These are phyloP conservation scores for Lathyrus tuberosus DNA, from an alignment of 306 rosid species.

Conservation along the genomic window DNA sequence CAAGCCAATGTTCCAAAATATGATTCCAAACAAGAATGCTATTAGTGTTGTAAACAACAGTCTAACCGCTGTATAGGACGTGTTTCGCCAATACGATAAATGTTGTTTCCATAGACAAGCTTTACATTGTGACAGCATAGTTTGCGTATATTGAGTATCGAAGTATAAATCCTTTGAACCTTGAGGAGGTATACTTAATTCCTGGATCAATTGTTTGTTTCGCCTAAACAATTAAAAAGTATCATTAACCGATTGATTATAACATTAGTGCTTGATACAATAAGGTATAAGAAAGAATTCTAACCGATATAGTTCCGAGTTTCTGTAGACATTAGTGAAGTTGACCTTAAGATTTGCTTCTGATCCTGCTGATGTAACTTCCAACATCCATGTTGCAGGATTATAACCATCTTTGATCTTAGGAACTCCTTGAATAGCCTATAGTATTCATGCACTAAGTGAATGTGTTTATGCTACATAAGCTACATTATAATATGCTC, in stretches of 20 bases:
- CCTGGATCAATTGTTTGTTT: constrained; percentile 48
- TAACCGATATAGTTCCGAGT: constrained; percentile 49
- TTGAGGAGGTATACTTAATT: constrained; percentile 42
- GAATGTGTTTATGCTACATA: not conserved
- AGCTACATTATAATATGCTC: not conserved
- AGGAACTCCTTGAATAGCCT: constrained; percentile 78
- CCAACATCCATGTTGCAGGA: constrained; percentile 97
- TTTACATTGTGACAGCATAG: constrained; percentile 42
- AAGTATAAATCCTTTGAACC: constrained; percentile 46
- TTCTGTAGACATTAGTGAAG: constrained; percentile 54
- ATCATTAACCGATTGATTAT: constrained; percentile 7
- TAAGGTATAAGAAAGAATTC: constrained; percentile 7
- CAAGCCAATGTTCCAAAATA: constrained; percentile 53
- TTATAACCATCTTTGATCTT: constrained; percentile 74
- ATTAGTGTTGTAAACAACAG: constrained; percentile 48
- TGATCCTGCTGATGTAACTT: constrained; percentile 72
- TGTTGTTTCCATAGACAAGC: constrained; percentile 57
- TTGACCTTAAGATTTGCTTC: constrained; percentile 65
- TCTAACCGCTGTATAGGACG: constrained; percentile 52
- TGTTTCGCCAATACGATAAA: constrained; percentile 55
- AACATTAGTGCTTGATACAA: not conserved
- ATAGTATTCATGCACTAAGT: constrained; percentile 16
- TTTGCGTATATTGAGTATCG: constrained; percentile 42
- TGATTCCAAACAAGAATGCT: constrained; percentile 49
- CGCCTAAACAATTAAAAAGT: constrained; percentile 44